phyloP scores from a whole-genome alignment of 768 basidiomycete species.

The Imleria badia region DNA sequence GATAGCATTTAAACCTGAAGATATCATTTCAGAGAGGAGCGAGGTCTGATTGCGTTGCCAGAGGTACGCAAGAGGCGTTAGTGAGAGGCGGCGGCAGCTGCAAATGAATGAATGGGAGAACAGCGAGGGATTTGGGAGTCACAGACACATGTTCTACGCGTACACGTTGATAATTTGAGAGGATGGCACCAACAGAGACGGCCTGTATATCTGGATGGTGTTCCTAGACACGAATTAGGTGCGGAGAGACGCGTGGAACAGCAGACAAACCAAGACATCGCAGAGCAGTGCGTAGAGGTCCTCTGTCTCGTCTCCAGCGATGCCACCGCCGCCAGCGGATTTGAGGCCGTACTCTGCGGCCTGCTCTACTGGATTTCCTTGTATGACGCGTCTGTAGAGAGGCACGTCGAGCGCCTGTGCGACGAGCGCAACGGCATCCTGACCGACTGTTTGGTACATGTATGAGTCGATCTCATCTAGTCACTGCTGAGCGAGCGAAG shows the following conservation, averaged over 20 bases:
- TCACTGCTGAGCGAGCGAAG: constrained; percentile 3
- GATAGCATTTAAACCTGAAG: constrained; percentile 72
- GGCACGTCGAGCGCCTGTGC: constrained; percentile 85
- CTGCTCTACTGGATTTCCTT: constrained; percentile 77
- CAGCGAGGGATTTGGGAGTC: neutral
- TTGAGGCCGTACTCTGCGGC: constrained; percentile 84
- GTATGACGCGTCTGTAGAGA: constrained; percentile 78
- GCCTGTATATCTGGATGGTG: constrained; percentile 80
- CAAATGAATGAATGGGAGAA: constrained; percentile 1
- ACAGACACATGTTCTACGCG: constrained; percentile 96
- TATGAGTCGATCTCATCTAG: constrained; percentile 98
- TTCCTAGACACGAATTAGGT: constrained; percentile 40
- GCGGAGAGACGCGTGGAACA: neutral
- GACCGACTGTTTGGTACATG: constrained; percentile 98
- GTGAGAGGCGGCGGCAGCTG: constrained; percentile 77
- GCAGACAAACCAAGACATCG: constrained; percentile 67
- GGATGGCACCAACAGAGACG: constrained; percentile 93
- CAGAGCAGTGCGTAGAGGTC: constrained; percentile 77
- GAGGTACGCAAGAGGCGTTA: constrained; percentile 83
- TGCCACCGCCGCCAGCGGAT: constrained; percentile 46
- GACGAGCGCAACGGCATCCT: constrained; percentile 86
- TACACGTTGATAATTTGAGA: constrained; percentile 96
- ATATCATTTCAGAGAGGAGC: constrained; percentile 84
- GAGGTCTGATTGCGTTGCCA: constrained; percentile 94
- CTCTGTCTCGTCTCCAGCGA: constrained; percentile 91